Evolutionary conservation across 257 asterid genomes (phyloP), one percentile per base, ranked within the genome.

Genomic region (Penstemon newberryi): DNA sequence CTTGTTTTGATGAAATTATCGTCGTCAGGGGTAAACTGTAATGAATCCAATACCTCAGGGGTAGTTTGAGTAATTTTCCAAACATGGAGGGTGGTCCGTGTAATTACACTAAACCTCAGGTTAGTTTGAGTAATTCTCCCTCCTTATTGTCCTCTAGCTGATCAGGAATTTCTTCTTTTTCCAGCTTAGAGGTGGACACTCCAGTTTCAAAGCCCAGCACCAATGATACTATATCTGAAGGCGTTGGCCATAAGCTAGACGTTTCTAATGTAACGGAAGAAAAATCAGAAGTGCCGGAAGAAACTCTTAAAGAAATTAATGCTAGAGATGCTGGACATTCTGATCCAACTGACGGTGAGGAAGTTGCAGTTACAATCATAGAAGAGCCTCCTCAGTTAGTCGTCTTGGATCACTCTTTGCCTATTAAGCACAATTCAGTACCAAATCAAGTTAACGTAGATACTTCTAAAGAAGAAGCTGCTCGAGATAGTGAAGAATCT

Each of bases 111-210:
- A 25, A 25, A 25, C 11, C 39, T 60, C 15, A 41, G 38, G 18
- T 63, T 56, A 13, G 8, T 45, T 37, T n/a, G 5, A 36, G 42
- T 50, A 19, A 50, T 56, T 49, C 47, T 65, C 63, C 47, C 41
- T 57, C 47, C 41, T 57, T 73, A 45, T 39, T 50, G 13, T 56
- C 50, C 67, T 68, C 59, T 66, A 55, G 56, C 77, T 79, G 59
- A 66, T 78, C 65, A 55, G 49, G 33, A 66, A 56, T 58, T 69
- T 39, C 44, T 38, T 42, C 56, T 37, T 19, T 73, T 85, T 77
- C 72, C 96, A 93, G 99, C 79, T 80, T 86, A 46, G 99, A 89
- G 81, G 82, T 69, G 73, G 96, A 82, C 65, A 70, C 80, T 75
- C 84, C 67, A 66, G 54, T 67, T 67, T 77, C 81, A 7, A 84